Base-by-base conservation (phyloP, 2,329 filamentous ascomycete species). In the Fusarium mangiferae region DNA sequence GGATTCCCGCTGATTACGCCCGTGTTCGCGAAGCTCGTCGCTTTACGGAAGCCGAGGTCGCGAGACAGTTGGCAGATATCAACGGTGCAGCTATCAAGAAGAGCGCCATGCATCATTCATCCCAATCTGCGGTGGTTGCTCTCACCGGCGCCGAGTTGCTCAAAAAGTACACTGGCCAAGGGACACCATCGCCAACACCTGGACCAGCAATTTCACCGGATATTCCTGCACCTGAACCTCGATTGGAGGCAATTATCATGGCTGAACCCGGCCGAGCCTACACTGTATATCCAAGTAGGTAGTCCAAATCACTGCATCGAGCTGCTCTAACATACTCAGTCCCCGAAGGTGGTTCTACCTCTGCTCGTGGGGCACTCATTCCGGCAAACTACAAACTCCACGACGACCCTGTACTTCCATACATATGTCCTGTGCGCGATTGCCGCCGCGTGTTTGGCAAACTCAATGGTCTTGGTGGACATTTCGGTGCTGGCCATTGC, bases 401-500 rank as follows among this genome's bases (percentile, higher is more conserved):
- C 28, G 52, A 70, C 12, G 64, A 80, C 46, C 70, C 72, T 2
- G 30, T 66, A 0, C 62, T 56, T 41, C 80, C 75, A 1, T 84
- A 74, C 58, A 70, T 83, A 22, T 85, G 84, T 42, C 82, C 84
- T 10, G 78, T 85, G 7, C 80, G 83, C 7, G 73, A 80, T 41
- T 85, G 83, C 36, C 81, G 80, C 13, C 72, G 63, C 4, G 42
- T 81, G 9, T 80, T 83, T 26, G 36, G 55, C 9, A 66, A 20
- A 5, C 56, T 82, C 5, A 66, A 51, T 5, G 55, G 75, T 7
- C 68, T 82, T 9, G 73, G 73, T 8, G 75, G 75, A 2, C 80
- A 82, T 52, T 81, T 80, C 51, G 49, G 60, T 30, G 77, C 74
- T 15, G 70, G 60, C 0, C 80, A 82, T 36, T 74, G 62, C 33